A percentile compares a stretch with the other conserved stretches of the same genome.
Evolutionary conservation across 2,329 filamentous ascomycete genomes (phyloP).

Genomic region (Colletotrichum sp.): DNA sequence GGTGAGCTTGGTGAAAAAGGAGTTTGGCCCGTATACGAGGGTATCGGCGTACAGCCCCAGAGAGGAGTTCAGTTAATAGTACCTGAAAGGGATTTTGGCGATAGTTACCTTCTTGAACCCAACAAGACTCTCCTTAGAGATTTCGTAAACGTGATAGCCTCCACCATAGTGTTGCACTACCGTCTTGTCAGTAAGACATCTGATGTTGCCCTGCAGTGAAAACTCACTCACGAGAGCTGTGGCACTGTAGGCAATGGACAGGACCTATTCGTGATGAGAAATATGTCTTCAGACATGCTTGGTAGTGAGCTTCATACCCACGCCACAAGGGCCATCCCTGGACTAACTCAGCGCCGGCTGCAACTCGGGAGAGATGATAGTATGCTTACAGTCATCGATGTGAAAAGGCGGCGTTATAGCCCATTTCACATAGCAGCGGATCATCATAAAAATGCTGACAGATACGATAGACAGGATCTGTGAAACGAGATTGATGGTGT

Average conservation of each 20-base stretch:
- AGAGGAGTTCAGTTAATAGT: neutral
- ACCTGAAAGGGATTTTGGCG: neutral
- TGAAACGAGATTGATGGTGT: conserved; percentile 29
- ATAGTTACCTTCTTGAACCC: conserved; percentile 39
- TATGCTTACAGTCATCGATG: conserved; percentile 31
- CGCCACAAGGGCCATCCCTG: conserved; percentile 5
- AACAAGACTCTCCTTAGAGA: conserved; percentile 30
- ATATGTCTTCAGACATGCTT: fast-evolving
- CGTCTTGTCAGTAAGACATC: neutral
- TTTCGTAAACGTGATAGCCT: conserved; percentile 38
- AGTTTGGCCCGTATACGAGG: conserved; percentile 50
- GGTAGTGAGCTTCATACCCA: neutral
- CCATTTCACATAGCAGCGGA: conserved; percentile 30
- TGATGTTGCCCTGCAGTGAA: neutral
- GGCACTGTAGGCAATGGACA: conserved; percentile 32
- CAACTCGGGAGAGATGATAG: neutral
- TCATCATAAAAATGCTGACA: conserved; percentile 28
- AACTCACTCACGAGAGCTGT: conserved; percentile 27
- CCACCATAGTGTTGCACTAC: conserved; percentile 35
- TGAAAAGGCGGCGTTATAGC: conserved; percentile 20
- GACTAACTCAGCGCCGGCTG: neutral
- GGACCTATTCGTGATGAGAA: conserved; percentile 21
- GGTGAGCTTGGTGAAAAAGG: conserved; percentile 42
- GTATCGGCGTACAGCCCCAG: conserved; percentile 40
- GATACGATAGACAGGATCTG: conserved; percentile 31